Base-by-base conservation (phyloP, 345 rosid genomes). In the Populus nigra region DNA sequence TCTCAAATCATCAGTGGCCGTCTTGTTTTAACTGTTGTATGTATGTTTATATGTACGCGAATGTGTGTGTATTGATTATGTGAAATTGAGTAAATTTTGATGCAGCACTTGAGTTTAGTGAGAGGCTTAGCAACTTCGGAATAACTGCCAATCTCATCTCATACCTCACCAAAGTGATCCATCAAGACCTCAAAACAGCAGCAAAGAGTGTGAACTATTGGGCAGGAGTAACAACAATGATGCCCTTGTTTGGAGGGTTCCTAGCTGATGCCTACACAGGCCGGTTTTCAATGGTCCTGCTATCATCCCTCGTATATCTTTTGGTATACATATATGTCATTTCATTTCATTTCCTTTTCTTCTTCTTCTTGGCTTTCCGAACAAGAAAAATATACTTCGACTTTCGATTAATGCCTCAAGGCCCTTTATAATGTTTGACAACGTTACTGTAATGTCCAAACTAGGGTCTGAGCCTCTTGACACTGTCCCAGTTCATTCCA, bases 101-200 rank as follows among this genome's bases (percentile, higher is more conserved):
- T 50, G 84, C 85, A 89, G 92, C 85, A 1, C 85, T 86, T n/a
- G 92, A 88, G 73, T 88, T 88, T 38, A 81, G 89, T 45, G 88
- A 86, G 84, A 82, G 89, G 82, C 76, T 89, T 10, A 81, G 83
- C 75, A 84, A 69, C 78, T 85, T 86, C 55, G 89, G 88, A 22
- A 73, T 89, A 66, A 74, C 88, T 15, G 18, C 87, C 5, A 86
- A 80, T 61, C 81, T 89, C 41, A 88, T 89, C 29, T 11, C 69
- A 0, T 88, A 88, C 81, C 85, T 88, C 3, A 88, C 89, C 15
- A 68, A 47, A 45, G 83, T 85, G 57, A 75, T 88, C 20, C 86
- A 86, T 31, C 81, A 88, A 79, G 88, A 88, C 80, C 76, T 89
- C 8, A 55, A 68, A 63, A 83, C 87, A 8, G 89, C 89, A 0